Base-by-base conservation (phyloP, 352 stramenopile species). In the Globisporangium paddicum region DNA sequence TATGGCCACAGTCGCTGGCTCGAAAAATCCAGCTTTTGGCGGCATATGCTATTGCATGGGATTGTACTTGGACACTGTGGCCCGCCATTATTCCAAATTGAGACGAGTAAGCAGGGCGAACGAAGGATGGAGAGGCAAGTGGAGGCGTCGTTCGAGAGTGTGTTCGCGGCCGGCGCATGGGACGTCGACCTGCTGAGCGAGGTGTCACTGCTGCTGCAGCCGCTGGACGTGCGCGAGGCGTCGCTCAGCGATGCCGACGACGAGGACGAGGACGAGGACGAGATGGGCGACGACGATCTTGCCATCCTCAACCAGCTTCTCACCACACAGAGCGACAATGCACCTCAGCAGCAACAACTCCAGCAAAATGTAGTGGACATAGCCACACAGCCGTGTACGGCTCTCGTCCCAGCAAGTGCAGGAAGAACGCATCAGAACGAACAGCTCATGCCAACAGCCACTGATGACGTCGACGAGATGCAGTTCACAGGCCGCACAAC, bases 231-330 rank as follows among this genome's bases (percentile, higher is more conserved):
- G 8, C 9, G 16, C 13, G 16, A 4, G 1, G 14, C 51, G 5
- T 19, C 10, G 37, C 18, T 19, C 11, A 59, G 14, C 40, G 55
- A 26, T 10, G 46, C 34, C 9, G 59, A n/a, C 13, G 51, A 55
- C 6, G 46, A 48, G 3, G 56, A 55, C 1, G 35, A 49, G 13
- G 46, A 55, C 3, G 48, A 44, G 10, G 56, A 63, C n/a, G 11
- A 40, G 13, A 63, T 63, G 21, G 41, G 34, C 38, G 47, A 63
- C 26, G 32, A 50, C 37, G 57, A 63, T 47, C 38, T 63, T 11
- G 48, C 57, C 28, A 58, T 63, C 37, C 57, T 63, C 37, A 58
- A 56, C 19, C 57, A 58, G 26, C 47, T 63, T 34, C 47, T 63
- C 6, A 48, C 57, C 0, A 38, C 51, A 14, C 47, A 63, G 2